Conservation (phyloP, 768 basidiomycete species). For the Paxillus rubicundulus region DNA sequence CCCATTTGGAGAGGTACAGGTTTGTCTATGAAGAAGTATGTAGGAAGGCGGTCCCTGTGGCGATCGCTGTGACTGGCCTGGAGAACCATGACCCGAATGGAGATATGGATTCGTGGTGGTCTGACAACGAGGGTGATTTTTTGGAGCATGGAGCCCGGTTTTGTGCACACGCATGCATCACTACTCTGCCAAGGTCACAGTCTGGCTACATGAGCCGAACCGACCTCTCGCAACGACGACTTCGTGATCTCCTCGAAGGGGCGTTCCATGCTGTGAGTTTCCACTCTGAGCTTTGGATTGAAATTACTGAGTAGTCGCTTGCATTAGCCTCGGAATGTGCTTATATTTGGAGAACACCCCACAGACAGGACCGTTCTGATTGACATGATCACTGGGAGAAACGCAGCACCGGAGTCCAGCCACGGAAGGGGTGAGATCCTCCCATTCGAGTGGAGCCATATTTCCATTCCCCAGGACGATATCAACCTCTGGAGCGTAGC, state of each 20-base stretch:
- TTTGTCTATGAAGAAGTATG: slow-evolving; percentile 26
- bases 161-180: slow-evolving; percentile 37
- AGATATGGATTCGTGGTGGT: slow-evolving; percentile 39
- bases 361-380: slow-evolving; percentile 15
- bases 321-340: slow-evolving; percentile 18
- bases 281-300: neutral
- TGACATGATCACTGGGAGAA: neutral
- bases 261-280: slow-evolving; percentile 14
- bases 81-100: slow-evolving; percentile 24
- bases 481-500: slow-evolving; percentile 18
- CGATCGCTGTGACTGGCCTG: slow-evolving; percentile 26
- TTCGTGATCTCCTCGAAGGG: slow-evolving; percentile 9
- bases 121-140: slow-evolving; percentile 26
- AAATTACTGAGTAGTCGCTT: neutral
- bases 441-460: slow-evolving; percentile 4
- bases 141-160: slow-evolving; percentile 30
- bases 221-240: slow-evolving; percentile 10
- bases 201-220: slow-evolving; percentile 4
- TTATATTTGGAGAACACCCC: slow-evolving; percentile 13
- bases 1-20: slow-evolving; percentile 18
- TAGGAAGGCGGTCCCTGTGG: slow-evolving; percentile 22
- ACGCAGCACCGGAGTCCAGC: neutral
- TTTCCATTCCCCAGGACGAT: slow-evolving; percentile 5
- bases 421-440: neutral
- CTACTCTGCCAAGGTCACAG: slow-evolving; percentile 13